phyloP scores from a whole-genome alignment of 2,329 filamentous ascomycete genomes.

The Drechslerella dactyloides region DNA sequence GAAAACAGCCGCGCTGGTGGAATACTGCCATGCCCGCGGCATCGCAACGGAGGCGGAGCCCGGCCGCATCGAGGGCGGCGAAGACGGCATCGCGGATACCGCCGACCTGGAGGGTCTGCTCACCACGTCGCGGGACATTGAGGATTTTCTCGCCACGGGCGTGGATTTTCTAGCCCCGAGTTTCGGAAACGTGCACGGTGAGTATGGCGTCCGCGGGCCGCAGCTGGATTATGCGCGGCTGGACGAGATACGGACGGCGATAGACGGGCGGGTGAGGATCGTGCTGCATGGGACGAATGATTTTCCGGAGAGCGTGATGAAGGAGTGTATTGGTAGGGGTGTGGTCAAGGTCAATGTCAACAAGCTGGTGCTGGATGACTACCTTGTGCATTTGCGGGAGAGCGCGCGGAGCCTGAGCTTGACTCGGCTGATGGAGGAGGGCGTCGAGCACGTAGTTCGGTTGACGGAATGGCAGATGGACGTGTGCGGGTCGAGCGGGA shows the following conservation, averaged over 20 bases:
- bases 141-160: slow-evolving; percentile 73
- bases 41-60: slow-evolving; percentile 76
- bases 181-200: slow-evolving; percentile 78
- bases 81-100: slow-evolving; percentile 75
- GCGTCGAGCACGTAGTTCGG: slow-evolving; percentile 57
- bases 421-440: slow-evolving; percentile 61
- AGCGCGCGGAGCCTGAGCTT: slow-evolving; percentile 58
- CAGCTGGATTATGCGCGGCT: slow-evolving; percentile 67
- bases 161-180: slow-evolving; percentile 77
- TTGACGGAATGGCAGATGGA: slow-evolving; percentile 63
- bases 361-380: slow-evolving; percentile 62
- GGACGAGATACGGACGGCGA: slow-evolving; percentile 57
- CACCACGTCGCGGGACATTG: slow-evolving; percentile 72
- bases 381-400: slow-evolving; percentile 59
- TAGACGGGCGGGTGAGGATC: slow-evolving; percentile 60
- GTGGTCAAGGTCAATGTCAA: slow-evolving; percentile 68
- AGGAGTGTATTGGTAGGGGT: slow-evolving; percentile 62
- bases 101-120: slow-evolving; percentile 68
- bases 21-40: slow-evolving; percentile 69
- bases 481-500: slow-evolving; percentile 61
- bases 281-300: slow-evolving; percentile 67
- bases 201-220: slow-evolving; percentile 71
- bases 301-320: slow-evolving; percentile 63
- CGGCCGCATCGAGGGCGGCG: slow-evolving; percentile 73
- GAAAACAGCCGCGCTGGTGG: slow-evolving; percentile 68